Percentiles rank a stretch among this genome's conserved stretches.
Evolutionary conservation across 2,329 filamentous ascomycete species (phyloP).

Genomic region (Talaromyces sp.): DNA sequence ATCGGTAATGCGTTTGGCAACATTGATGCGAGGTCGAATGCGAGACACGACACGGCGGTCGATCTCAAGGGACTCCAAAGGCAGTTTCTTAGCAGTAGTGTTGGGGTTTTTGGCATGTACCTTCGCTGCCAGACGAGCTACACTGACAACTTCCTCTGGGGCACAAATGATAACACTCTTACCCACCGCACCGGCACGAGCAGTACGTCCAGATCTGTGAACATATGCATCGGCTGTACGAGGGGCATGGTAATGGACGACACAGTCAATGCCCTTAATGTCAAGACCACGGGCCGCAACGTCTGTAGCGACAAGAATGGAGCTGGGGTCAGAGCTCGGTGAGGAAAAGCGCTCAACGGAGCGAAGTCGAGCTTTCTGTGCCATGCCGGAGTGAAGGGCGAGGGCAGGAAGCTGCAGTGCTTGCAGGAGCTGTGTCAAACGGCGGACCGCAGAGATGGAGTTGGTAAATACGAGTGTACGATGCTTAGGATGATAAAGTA

Average conservation of each 20-base stretch:
- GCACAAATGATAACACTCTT: conserved; percentile 86
- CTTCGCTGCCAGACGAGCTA: conserved; percentile 80
- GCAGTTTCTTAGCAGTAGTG: conserved; percentile 62
- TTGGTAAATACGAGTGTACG: conserved; percentile 93
- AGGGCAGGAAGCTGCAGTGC: conserved; percentile 76
- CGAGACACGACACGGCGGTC: conserved; percentile 77
- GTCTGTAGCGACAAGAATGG: conserved; percentile 88
- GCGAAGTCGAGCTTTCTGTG: conserved; percentile 90
- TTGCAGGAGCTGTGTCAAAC: conserved; percentile 80
- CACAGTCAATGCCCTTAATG: conserved; percentile 83
- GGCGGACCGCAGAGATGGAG: conserved; percentile 88
- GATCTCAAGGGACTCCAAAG: conserved; percentile 72
- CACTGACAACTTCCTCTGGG: conserved; percentile 86
- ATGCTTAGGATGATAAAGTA: conserved; percentile 78
- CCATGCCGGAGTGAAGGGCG: conserved; percentile 89
- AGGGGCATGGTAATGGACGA: conserved; percentile 94
- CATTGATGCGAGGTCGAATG: conserved; percentile 73
- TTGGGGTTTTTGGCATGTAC: conserved; percentile 70
- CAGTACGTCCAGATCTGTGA: conserved; percentile 91
- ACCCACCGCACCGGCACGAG: conserved; percentile 76
- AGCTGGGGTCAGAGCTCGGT: conserved; percentile 54
- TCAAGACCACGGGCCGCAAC: conserved; percentile 94
- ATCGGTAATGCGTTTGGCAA: conserved; percentile 89
- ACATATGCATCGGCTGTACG: conserved; percentile 91
- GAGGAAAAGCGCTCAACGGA: conserved; percentile 86